Base-by-base conservation (phyloP, 148 eudicot species). In the Drosera capensis region DNA sequence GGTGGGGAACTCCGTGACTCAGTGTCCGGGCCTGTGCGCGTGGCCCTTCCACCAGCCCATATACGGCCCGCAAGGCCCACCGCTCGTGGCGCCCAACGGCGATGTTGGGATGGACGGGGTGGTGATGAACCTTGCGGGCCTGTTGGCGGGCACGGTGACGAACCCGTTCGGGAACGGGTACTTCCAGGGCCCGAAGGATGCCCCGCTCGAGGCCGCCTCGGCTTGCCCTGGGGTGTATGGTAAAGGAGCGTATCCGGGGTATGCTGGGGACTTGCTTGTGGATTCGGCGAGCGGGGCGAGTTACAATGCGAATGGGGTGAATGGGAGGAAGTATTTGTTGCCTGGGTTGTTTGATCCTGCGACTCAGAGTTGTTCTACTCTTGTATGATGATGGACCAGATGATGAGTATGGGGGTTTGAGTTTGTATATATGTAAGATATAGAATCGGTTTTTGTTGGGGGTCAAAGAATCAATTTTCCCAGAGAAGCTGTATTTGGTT, bases 21-120 rank as follows among this genome's bases (percentile, higher is more conserved):
- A 35, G 16, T 28, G 75, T 21, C 60, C 75, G 20, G 75, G 75
- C 20, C 66, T 65, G 49, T 70, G 75, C 6, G 71, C 71, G 0
- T 70, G 71, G 75, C 75, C 75, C 6, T 70, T 70, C 23, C 71
- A 70, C 43, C 71, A 65, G 43, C 75, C 75, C 2, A 18, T 61
- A 3, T 70, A 48, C 45, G 75, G 75, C 25, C 71, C 71, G 3
- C 75, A 65, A 23, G 29, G 60, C 7, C 68, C 67, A 20, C 71
- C 75, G 18, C 20, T 65, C 14, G 57, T 61, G 5, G 59, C 75
- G 5, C 75, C 75, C 2, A 70, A 70, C 55, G 71, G 64, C 1
- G 75, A 70, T 53, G 71, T 70, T 11, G 75, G 75, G 1, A 51
- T 70, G 14, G 74, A 70, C 49, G 74, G 74, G 23, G n/a, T 34